Evolutionary conservation across 805 yeast species (phyloP).

Genomic region (Lachancea sp.): DNA sequence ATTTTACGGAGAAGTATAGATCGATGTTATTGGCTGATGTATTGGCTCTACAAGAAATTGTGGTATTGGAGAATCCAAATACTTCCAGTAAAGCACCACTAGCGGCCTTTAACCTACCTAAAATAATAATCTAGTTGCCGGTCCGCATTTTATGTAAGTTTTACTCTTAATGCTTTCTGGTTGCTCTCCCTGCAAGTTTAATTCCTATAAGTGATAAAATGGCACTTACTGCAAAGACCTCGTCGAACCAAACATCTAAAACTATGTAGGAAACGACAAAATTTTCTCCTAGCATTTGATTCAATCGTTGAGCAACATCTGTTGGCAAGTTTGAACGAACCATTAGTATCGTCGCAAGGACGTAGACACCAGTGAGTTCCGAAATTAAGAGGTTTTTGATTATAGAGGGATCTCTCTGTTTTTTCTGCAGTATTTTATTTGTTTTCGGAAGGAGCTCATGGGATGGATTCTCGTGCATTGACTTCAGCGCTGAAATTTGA

Average conservation of each 20-base stretch:
- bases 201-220: conserved; percentile 27
- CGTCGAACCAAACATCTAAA: conserved; percentile 39
- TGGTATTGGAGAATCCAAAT: conserved; percentile 72
- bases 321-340: conserved; percentile 36
- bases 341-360: conserved; percentile 36
- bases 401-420: conserved; percentile 30
- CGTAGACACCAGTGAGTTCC: conserved; percentile 37
- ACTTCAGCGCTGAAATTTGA: conserved; percentile 27
- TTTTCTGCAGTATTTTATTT: conserved; percentile 10
- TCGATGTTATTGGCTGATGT: conserved; percentile 59
- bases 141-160: conserved; percentile 2
- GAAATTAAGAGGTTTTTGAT: conserved; percentile 36
- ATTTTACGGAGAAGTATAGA: conserved; percentile 70
- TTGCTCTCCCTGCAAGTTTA: conserved; percentile 22
- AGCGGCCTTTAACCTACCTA: conserved; percentile 61
- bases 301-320: conserved; percentile 30
- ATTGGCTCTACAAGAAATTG: conserved; percentile 49
- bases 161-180: background rate
- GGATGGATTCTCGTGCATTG: conserved; percentile 18
- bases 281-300: conserved; percentile 29
- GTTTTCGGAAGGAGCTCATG: conserved; percentile 17
- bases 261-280: conserved; percentile 26
- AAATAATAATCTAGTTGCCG: conserved; percentile 39
- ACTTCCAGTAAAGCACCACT: conserved; percentile 45
- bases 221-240: conserved; percentile 32